Percentiles rank a stretch among this genome's conserved stretches.
Conservation (phyloP, 306 rosid genomes). For the Prunus armeniaca region DNA sequence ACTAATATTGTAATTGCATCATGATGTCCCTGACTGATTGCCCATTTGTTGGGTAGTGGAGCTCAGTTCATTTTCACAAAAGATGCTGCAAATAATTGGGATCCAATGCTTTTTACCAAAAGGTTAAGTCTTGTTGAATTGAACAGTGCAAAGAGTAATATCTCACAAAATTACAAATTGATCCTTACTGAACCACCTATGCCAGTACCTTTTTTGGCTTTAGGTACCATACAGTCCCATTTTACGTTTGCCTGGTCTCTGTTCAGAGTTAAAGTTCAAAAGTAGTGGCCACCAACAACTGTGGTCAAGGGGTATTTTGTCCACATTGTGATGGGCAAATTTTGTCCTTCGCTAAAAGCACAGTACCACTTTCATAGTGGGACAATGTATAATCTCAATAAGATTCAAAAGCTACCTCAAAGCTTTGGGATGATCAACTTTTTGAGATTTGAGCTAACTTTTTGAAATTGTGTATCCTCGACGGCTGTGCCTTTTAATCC, state of each 20-base stretch:
- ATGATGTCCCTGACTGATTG: slow-evolving; percentile 28
- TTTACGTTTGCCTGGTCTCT: neutral
- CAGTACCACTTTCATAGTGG: slow-evolving; percentile 5
- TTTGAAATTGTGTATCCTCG: slow-evolving; percentile 26
- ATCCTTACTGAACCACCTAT: neutral
- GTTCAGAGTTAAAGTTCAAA: slow-evolving; percentile 1
- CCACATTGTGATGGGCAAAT: slow-evolving; percentile 2
- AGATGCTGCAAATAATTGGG: slow-evolving; percentile 37
- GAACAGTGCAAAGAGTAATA: neutral
- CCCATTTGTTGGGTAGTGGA: slow-evolving; percentile 28
- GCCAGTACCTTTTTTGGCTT: neutral
- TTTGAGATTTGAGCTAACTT: slow-evolving; percentile 48
- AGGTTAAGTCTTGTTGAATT: neutral
- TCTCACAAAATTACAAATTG: slow-evolving; percentile 19
- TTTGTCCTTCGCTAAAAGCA: slow-evolving; percentile 1
- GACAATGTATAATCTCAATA: slow-evolving; percentile 17
- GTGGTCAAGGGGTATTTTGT: neutral
- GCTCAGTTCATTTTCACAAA: slow-evolving; percentile 24
- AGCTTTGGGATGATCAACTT: slow-evolving; percentile 25
- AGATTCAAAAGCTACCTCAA: slow-evolving; percentile 13
- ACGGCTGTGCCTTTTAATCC: slow-evolving; percentile 26
- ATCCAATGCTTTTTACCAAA: slow-evolving; percentile 28
- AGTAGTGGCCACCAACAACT: slow-evolving; percentile 21
- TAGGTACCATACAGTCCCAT: neutral
- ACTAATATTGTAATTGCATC: slow-evolving; percentile 17